Conservation (phyloP, 352 stramenopile species). For the Hyaloperonospora arabidopsidis region DNA sequence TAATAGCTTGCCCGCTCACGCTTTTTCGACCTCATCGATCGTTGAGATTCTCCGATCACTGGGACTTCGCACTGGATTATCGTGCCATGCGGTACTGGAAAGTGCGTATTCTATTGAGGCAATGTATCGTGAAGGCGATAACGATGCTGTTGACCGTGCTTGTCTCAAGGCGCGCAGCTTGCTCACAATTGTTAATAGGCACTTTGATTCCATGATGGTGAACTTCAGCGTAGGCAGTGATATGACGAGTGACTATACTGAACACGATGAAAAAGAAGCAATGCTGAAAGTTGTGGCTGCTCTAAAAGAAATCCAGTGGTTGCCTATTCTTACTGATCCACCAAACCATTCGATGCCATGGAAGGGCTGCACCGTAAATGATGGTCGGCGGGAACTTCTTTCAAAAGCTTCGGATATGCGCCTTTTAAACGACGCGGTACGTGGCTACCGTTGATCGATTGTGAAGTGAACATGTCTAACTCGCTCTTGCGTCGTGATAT, state of each 20-base stretch:
- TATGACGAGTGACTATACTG: conserved; percentile 5
- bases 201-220: conserved; percentile 58
- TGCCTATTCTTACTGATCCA: conserved; percentile 29
- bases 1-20: conserved; percentile 46
- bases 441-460: conserved; percentile 11
- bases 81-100: conserved; percentile 63
- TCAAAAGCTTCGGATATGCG: conserved; percentile 37
- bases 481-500: conserved; percentile 6
- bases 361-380: conserved; percentile 17
- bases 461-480: conserved; percentile 4
- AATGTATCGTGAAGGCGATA: conserved; percentile 28
- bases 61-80: conserved; percentile 50
- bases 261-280: conserved; percentile 9
- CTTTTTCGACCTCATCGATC: conserved; percentile 40
- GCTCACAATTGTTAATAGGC: conserved; percentile 62
- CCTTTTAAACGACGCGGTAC: conserved; percentile 50
- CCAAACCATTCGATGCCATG: conserved; percentile 54
- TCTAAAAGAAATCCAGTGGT: conserved; percentile 34
- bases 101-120: conserved; percentile 54
- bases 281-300: conserved; percentile 27
- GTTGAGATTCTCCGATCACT: conserved; percentile 49
- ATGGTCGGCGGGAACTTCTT: conserved; percentile 13
- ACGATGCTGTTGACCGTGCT: conserved; percentile 17
- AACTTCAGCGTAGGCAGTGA: conserved; percentile 10
- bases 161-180: conserved; percentile 45